Percentiles rank a stretch among this genome's conserved stretches.
phyloP scores from a whole-genome alignment of 805 yeast species.

The Candida arabinofermentans region DNA sequence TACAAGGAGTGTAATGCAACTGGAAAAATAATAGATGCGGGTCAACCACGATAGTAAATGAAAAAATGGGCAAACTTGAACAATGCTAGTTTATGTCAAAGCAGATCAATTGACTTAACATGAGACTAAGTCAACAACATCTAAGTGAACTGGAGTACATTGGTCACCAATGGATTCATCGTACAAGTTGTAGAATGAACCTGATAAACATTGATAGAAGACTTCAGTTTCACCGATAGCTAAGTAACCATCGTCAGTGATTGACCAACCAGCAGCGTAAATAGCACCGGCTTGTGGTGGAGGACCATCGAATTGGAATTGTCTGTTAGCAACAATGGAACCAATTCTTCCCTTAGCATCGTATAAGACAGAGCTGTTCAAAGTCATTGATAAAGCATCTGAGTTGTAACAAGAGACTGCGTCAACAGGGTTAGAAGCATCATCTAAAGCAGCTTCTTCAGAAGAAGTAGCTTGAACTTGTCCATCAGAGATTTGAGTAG shows the following conservation, averaged over 20 bases:
- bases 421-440: slow-evolving; percentile 15
- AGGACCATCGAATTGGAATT: slow-evolving; percentile 64
- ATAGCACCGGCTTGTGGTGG: slow-evolving; percentile 60
- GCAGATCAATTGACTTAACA: slow-evolving; percentile 32
- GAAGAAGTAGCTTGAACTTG: slow-evolving; percentile 39
- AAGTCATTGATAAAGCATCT: slow-evolving; percentile 40
- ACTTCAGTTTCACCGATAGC: slow-evolving; percentile 45
- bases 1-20: slow-evolving; percentile 2
- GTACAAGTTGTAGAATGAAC: slow-evolving; percentile 55
- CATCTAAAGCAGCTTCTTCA: slow-evolving; percentile 20
- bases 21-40: no score
- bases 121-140: slow-evolving; percentile 40
- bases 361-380: slow-evolving; percentile 39
- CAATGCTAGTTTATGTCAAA: no score
- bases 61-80: no score
- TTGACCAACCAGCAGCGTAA: slow-evolving; percentile 50
- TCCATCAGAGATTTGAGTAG: slow-evolving; percentile 44
- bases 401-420: slow-evolving; percentile 33
- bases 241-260: slow-evolving; percentile 40
- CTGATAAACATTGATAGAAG: slow-evolving; percentile 55
- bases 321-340: slow-evolving; percentile 59
- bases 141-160: slow-evolving; percentile 42
- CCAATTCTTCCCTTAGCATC: slow-evolving; percentile 51
- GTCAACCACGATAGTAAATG: no score
- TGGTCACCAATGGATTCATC: slow-evolving; percentile 43